A percentile compares a stretch with the other conserved stretches of the same genome.
Conservation (phyloP, 1,139 yeast genomes). For the Geotrichum bryndzae region DNA sequence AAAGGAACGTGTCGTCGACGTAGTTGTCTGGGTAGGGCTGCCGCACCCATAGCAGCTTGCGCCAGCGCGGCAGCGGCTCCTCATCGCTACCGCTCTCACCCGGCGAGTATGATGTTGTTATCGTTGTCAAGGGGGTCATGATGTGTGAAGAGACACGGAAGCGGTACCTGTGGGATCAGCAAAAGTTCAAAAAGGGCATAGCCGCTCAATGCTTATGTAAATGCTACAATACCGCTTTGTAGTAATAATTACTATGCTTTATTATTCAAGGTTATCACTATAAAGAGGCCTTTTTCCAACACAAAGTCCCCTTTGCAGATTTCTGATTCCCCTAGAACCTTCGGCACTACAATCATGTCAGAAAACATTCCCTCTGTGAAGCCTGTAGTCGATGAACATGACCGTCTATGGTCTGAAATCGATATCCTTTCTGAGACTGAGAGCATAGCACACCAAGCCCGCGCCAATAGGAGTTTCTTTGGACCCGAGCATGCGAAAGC, state of each 20-base stretch:
- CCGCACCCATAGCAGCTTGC: conserved; percentile 76
- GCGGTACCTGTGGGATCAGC: background rate
- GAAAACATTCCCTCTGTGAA: conserved; percentile 29
- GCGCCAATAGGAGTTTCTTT: conserved; percentile 52
- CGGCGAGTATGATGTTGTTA: background rate
- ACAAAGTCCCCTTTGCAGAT: too few species aligned
- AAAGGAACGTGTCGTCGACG: conserved; percentile 71
- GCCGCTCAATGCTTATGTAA: background rate
- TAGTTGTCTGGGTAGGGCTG: conserved; percentile 91
- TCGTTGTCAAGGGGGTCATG: background rate
- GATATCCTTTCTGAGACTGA: conserved; percentile 81
- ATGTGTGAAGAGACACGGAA: background rate
- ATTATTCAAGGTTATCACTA: background rate
- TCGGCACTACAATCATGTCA: background rate
- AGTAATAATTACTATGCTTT: background rate
- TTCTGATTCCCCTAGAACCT: too few species aligned
- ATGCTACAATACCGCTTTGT: background rate
- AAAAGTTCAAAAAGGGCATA: background rate
- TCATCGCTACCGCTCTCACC: background rate
- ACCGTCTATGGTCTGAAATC: conserved; percentile 79
- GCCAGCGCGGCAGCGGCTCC: conserved; percentile 46
- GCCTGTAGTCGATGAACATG: conserved; percentile 44
- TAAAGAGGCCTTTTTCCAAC: background rate
- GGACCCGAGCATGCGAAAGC: conserved; percentile 55
- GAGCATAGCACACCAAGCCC: conserved; percentile 53